Evolutionary conservation across 2,329 filamentous ascomycete species (phyloP).

Genomic region (Leptosphaerulina australis): DNA sequence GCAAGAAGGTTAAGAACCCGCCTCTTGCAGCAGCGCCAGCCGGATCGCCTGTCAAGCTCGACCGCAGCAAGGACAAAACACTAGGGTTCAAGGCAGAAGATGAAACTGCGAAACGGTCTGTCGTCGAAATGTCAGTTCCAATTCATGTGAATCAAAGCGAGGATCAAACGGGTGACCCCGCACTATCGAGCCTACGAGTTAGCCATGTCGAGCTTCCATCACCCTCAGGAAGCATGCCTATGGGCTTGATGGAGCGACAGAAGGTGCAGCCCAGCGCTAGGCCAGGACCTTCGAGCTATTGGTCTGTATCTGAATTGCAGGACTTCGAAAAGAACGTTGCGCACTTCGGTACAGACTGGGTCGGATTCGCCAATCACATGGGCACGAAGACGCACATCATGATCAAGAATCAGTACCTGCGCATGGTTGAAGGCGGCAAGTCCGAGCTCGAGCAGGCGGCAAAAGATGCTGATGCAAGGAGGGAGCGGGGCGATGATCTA

Average conservation of each 20-base stretch:
- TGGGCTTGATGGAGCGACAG: constrained; percentile 46
- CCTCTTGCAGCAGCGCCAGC: constrained; percentile 48
- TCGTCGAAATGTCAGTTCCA: constrained; percentile 38
- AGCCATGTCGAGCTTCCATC: constrained; percentile 7
- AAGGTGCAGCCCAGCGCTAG: constrained; percentile 50
- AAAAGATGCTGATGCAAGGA: constrained; percentile 50
- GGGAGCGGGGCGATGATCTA: constrained; percentile 53
- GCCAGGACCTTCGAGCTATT: constrained; percentile 77
- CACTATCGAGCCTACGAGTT: constrained; percentile 17
- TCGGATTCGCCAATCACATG: constrained; percentile 76
- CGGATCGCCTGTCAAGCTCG: constrained; percentile 45
- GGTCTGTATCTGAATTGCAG: constrained; percentile 80
- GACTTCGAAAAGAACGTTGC: constrained; percentile 76
- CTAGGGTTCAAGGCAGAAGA: constrained; percentile 45
- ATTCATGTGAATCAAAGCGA: constrained; percentile 34
- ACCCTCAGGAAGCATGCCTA: constrained; percentile 19
- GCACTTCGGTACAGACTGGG: constrained; percentile 81
- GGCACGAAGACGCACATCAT: constrained; percentile 85
- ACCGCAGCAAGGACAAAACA: constrained; percentile 42
- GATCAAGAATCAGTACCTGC: constrained; percentile 63
- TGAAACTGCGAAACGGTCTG: constrained; percentile 35
- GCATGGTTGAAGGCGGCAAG: constrained; percentile 53
- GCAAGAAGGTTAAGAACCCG: constrained; percentile 50
- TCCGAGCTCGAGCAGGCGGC: constrained; percentile 52
- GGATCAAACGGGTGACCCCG: constrained; percentile 37